Conservation (phyloP, 164 flowering plant genomes). For the Tinospora cordifolia region DNA sequence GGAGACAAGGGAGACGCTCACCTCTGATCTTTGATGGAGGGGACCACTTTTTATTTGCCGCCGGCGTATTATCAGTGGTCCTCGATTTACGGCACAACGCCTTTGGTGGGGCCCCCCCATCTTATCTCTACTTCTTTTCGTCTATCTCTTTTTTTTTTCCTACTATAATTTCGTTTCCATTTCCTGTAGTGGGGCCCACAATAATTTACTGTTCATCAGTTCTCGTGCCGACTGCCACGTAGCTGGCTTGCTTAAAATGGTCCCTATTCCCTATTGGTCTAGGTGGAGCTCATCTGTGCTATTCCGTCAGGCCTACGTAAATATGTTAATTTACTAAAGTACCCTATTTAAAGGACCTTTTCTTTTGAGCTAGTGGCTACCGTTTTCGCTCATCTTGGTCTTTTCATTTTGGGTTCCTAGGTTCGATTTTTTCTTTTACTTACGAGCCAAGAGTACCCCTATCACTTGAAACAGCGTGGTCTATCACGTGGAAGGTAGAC, state of each 20-base stretch:
- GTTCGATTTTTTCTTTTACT: too few relatives aligned
- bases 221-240: neutral
- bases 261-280: neutral
- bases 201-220: neutral
- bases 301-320: constrained; percentile 2
- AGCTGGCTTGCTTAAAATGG: neutral
- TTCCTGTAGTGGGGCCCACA: neutral
- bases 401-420: too few relatives aligned
- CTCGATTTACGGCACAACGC: neutral
- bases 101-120: neutral
- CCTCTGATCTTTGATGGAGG: neutral
- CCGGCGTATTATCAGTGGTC: constrained; percentile 1
- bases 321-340: neutral
- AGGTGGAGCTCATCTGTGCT: neutral
- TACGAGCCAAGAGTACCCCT: too few relatives aligned
- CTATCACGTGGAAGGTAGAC: too few relatives aligned
- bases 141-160: neutral
- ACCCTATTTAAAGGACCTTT: neutral
- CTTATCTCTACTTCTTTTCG: neutral
- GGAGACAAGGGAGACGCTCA: neutral
- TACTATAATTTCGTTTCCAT: too few relatives aligned
- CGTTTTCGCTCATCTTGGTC: too few relatives aligned
- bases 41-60: neutral
- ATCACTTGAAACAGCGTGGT: too few relatives aligned
- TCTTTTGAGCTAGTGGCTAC: too few relatives aligned